Percentiles rank a stretch among this genome's conserved stretches.
Conservation (phyloP, 176 grass and related monocot species). For the Miscanthus lutarioriparius region DNA sequence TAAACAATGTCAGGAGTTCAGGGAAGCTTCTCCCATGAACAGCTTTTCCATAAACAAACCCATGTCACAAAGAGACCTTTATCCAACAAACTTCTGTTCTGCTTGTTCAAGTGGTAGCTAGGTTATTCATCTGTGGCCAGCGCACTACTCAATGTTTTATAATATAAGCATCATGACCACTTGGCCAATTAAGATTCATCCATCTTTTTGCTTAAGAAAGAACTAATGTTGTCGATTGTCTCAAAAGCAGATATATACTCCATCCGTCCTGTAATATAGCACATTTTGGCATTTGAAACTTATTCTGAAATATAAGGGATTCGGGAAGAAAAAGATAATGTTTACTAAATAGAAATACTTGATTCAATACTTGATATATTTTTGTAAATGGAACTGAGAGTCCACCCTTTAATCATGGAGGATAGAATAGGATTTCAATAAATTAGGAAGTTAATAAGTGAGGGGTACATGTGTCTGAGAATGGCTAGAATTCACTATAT, state of each 20-base stretch:
- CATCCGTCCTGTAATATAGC: too few relatives aligned
- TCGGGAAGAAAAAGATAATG: too few relatives aligned
- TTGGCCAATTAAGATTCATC: conserved; percentile 24
- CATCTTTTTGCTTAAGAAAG: neutral
- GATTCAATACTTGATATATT: too few relatives aligned
- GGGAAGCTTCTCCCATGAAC: conserved; percentile 34
- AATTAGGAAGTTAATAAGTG: too few relatives aligned
- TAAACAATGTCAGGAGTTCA: conserved; percentile 10
- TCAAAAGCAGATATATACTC: neutral
- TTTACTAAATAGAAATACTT: too few relatives aligned
- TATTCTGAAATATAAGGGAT: too few relatives aligned
- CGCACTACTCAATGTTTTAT: conserved; percentile 32
- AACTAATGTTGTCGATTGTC: conserved; percentile 24
- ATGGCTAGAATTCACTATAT: too few relatives aligned
- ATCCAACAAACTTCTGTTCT: conserved; percentile 32
- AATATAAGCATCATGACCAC: conserved; percentile 5
- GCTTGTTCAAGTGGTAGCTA: conserved; percentile 1
- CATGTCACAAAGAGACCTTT: conserved; percentile 23
- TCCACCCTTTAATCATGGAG: too few relatives aligned
- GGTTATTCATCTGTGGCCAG: conserved; percentile 31
- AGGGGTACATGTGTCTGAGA: too few relatives aligned
- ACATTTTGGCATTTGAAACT: too few relatives aligned
- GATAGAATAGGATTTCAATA: too few relatives aligned
- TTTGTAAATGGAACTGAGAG: too few relatives aligned
- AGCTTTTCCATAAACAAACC: conserved; percentile 28